Conservation (phyloP, 768 basidiomycete species). For the Strobilomyces dryophilus region DNA sequence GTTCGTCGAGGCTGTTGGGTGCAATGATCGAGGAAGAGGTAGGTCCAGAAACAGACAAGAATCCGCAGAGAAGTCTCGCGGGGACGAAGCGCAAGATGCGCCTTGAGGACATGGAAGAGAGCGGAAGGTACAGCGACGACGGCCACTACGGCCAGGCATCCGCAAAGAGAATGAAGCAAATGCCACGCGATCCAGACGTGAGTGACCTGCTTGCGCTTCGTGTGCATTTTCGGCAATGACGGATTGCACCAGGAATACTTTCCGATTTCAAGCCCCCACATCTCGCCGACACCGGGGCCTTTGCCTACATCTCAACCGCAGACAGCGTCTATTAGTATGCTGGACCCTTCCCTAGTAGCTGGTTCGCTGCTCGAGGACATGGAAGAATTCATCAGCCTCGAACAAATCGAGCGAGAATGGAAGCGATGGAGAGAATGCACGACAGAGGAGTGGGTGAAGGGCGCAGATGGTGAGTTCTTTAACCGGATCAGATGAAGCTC, state of each 20-base stretch:
- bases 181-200: slow-evolving; percentile 17
- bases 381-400: slow-evolving; percentile 16
- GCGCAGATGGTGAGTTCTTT: slow-evolving; percentile 23
- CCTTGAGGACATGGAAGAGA: slow-evolving; percentile 12
- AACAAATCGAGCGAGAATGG: slow-evolving; percentile 20
- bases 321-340: neutral
- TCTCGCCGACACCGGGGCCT: slow-evolving; percentile 13
- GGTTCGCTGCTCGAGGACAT: slow-evolving; percentile 19
- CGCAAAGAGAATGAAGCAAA: slow-evolving; percentile 16
- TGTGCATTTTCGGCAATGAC: neutral
- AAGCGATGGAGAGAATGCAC: slow-evolving; percentile 28
- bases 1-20: slow-evolving; percentile 7
- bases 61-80: slow-evolving; percentile 1
- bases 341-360: slow-evolving; percentile 10
- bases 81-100: slow-evolving; percentile 13
- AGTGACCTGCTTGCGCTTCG: slow-evolving; percentile 1
- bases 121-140: slow-evolving; percentile 3
- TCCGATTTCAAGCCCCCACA: slow-evolving; percentile 20
- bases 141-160: slow-evolving; percentile 3
- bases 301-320: neutral
- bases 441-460: slow-evolving; percentile 30
- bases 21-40: slow-evolving; percentile 6
- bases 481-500: neutral
- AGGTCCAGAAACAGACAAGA: slow-evolving; percentile 1
- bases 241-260: slow-evolving; percentile 15